These are phyloP conservation scores for Solanum sejunctum DNA, from an alignment of 257 asterid species.

Conservation along the genomic window DNA sequence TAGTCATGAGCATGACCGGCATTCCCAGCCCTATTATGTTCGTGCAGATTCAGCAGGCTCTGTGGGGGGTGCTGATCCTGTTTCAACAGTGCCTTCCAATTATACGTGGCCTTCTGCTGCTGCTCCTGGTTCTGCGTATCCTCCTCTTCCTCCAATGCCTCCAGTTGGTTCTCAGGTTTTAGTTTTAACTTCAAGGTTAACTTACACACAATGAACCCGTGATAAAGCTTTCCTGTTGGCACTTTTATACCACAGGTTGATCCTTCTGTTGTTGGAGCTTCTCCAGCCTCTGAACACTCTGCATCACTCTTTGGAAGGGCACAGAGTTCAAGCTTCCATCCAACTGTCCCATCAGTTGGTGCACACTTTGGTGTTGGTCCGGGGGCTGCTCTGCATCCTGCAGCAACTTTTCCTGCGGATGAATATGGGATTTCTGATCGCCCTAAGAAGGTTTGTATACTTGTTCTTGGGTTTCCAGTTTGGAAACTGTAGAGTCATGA, in stretches of 20 bases:
- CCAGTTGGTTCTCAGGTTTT: constrained; percentile 62
- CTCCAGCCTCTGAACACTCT: constrained; percentile 57
- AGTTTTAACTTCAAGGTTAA: constrained; percentile 2
- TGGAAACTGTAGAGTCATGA: not conserved
- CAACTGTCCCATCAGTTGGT: constrained; percentile 38
- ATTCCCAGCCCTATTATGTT: constrained; percentile 29
- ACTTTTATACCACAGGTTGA: constrained; percentile 39
- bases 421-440: constrained; percentile 64
- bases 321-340: constrained; percentile 58
- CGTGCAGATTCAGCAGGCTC: constrained; percentile 37
- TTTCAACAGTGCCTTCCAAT: constrained; percentile 35
- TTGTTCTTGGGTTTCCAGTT: not conserved
- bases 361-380: constrained; percentile 53
- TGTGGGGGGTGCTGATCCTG: constrained; percentile 41
- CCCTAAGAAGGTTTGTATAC: constrained; percentile 64
- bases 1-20: constrained; percentile 34
- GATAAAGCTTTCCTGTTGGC: not conserved
- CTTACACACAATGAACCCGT: not conserved
- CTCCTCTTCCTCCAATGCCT: constrained; percentile 40
- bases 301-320: constrained; percentile 46
- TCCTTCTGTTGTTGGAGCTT: constrained; percentile 39
- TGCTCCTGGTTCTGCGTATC: constrained; percentile 42
- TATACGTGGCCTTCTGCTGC: constrained; percentile 56
- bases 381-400: constrained; percentile 46
- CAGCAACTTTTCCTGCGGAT: constrained; percentile 54